A percentile compares a stretch with the other conserved stretches of the same genome.
Conservation (phyloP, 306 rosid species). For the Vigna hirtella region DNA sequence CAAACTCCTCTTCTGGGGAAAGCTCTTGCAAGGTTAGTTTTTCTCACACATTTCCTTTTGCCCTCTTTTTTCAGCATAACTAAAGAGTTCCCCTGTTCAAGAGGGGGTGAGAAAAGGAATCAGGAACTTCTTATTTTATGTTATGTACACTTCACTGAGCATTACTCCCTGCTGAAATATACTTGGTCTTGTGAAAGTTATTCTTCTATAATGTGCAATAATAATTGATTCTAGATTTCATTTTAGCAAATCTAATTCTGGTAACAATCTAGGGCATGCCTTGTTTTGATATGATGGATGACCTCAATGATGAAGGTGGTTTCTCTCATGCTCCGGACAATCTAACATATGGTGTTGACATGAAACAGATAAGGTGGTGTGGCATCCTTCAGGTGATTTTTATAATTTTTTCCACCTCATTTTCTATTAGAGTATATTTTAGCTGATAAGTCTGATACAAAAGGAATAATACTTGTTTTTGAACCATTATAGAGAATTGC, state of each 20-base stretch:
- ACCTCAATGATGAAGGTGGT: conserved; percentile 75
- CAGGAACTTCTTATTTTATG: not conserved
- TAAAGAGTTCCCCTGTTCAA: not conserved
- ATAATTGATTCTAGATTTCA: conserved; percentile 20
- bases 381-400: conserved; percentile 91
- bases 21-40: conserved; percentile 82
- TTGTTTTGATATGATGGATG: conserved; percentile 41
- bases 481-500: conserved; percentile 78
- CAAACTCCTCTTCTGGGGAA: conserved; percentile 94
- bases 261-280: not conserved
- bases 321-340: conserved; percentile 90
- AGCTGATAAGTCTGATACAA: conserved; percentile 10
- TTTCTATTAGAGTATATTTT: conserved; percentile 6
- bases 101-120: conserved; percentile 24
- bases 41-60: not conserved
- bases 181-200: conserved; percentile 29
- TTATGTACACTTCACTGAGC: not conserved
- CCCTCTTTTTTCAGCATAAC: not conserved
- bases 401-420: conserved; percentile 7
- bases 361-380: conserved; percentile 81
- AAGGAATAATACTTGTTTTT: conserved; percentile 24
- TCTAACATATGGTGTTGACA: conserved; percentile 85
- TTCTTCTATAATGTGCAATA: conserved; percentile 5
- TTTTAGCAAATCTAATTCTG: not conserved
- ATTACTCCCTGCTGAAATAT: conserved; percentile 7